Conservation (phyloP, 2,329 filamentous ascomycete species). For the Ophiocordyceps sinensis region DNA sequence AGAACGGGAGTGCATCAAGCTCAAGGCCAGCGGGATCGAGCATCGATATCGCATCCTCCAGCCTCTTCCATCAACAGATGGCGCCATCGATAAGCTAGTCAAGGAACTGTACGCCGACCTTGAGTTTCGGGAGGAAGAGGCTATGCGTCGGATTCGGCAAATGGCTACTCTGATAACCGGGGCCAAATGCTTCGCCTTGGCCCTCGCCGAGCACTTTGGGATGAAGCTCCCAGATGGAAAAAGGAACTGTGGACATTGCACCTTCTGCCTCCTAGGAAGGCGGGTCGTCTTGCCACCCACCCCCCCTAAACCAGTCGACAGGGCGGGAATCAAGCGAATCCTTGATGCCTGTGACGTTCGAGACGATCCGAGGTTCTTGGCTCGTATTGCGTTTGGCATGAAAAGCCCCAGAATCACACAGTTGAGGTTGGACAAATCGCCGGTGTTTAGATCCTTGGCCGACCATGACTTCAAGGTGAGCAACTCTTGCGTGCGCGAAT, state of each 20-base stretch:
- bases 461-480: constrained; percentile 37
- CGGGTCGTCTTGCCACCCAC: constrained; percentile 23
- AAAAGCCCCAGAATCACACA: constrained; percentile 37
- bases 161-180: constrained; percentile 40
- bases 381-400: constrained; percentile 48
- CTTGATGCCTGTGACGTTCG: constrained; percentile 28
- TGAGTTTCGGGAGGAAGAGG: constrained; percentile 33
- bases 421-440: constrained; percentile 29
- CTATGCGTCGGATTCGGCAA: constrained; percentile 32
- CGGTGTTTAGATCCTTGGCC: constrained; percentile 36
- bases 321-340: constrained; percentile 23
- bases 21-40: constrained; percentile 35
- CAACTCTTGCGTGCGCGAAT: neutral
- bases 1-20: constrained; percentile 30
- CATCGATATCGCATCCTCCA: constrained; percentile 38
- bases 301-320: constrained; percentile 23
- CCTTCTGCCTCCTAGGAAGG: constrained; percentile 16
- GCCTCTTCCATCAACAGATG: constrained; percentile 24
- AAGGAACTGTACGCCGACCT: constrained; percentile 35
- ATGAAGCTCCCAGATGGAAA: constrained; percentile 30
- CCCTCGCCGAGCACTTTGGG: constrained; percentile 42
- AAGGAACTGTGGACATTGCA: constrained; percentile 39
- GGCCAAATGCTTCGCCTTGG: constrained; percentile 32
- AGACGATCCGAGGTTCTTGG: constrained; percentile 44
- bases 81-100: constrained; percentile 28